These are phyloP conservation scores for Nemania sp. DNA, from an alignment of 2,329 filamentous ascomycete genomes.

Conservation along the genomic window DNA sequence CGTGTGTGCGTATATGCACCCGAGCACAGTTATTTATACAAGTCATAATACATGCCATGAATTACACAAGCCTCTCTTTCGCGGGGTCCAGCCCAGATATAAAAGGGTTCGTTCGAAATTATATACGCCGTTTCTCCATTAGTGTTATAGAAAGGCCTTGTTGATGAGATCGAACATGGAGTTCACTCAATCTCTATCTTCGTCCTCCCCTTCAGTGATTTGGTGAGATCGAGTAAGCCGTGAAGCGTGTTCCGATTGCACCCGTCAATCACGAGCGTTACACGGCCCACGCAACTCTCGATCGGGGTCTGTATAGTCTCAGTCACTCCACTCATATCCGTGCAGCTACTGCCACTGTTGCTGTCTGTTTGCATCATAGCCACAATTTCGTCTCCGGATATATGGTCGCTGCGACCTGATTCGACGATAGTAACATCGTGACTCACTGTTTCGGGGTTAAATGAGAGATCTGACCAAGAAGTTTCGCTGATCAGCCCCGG, in stretches of 20 bases:
- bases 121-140: too few relatives aligned
- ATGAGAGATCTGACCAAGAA: not conserved
- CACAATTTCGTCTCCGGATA: not conserved
- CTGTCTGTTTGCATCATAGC: not conserved
- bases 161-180: not conserved
- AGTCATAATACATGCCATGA: too few relatives aligned
- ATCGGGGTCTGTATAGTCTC: not conserved
- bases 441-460: constrained; percentile 1
- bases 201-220: constrained; percentile 13
- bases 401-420: too few relatives aligned
- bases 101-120: too few relatives aligned
- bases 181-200: constrained; percentile 20
- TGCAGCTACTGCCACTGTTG: not conserved
- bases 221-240: constrained; percentile 12
- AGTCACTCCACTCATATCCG: not conserved
- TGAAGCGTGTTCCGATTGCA: constrained; percentile 24
- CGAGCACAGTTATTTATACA: too few relatives aligned
- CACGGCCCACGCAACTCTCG: constrained; percentile 32
- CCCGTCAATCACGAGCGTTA: constrained; percentile 18
- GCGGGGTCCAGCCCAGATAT: too few relatives aligned
- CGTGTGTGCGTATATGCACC: too few relatives aligned
- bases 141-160: too few relatives aligned
- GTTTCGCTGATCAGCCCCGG: not conserved
- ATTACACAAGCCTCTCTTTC: too few relatives aligned
- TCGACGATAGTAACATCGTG: too few relatives aligned